Base-by-base conservation (phyloP, 1,284 basidiomycete genomes). In the Takashimella tepidaria region DNA sequence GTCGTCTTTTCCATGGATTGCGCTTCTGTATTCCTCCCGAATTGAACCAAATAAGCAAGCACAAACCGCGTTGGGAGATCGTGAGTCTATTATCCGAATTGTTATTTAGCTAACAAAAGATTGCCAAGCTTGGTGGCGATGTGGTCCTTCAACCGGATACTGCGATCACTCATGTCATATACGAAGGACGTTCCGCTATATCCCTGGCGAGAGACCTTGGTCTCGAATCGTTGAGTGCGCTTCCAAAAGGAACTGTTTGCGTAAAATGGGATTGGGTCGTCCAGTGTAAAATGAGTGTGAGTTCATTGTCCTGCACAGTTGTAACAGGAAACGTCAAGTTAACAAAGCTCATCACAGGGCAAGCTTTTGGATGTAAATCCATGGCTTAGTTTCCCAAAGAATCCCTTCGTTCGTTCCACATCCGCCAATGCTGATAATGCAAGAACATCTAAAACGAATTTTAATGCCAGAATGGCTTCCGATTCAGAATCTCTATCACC, bases 101-200 rank as follows among this genome's bases (percentile, higher is more conserved):
- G 0, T 4, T 21, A 22, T 4, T 8, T 12, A 20, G 19, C 54
- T 54, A 40, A 54, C 44, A 0, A 6, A 50, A 71, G 72, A 69
- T 74, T 5, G 24, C 56, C 1, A 59, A 66, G 21, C 55, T 66
- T 1, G 69, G 66, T 3, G 72, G 69, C 2, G 42, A 59, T 2
- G 67, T 68, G 23, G 59, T 62, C 10, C 45, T 69, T 1, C 59
- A 66, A n/a, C 64, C 69, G 1, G 68, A 74, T 49, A 72, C 66
- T 6, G 64, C 70, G 5, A 63, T 69, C 43, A 72, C 70, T 2
- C 70, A 74, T 40, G 67, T 74, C 22, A 65, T 74, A 21, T 64
- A 64, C 41, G 68, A 74, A 47, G 63, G 62, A 3, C 44, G 43
- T 1, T 63, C 64, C 0, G 49, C 50, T 8, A 41, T 46, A 1